Conservation (phyloP, 208 protist genomes). For the Leishmania tropica region DNA sequence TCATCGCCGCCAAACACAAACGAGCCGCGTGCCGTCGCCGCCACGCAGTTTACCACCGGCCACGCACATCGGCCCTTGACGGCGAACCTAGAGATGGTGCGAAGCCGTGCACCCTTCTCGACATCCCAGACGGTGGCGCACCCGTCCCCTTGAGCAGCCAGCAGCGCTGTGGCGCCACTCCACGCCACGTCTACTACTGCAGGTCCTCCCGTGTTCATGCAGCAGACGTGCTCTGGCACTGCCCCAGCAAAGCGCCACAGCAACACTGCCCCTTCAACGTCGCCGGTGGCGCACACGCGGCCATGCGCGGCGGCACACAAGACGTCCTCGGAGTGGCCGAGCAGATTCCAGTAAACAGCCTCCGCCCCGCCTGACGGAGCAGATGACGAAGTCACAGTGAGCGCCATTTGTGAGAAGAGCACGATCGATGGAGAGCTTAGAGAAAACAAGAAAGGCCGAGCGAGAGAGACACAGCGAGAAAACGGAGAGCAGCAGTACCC, state of each 20-base stretch:
- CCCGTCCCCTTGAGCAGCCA: conserved; percentile 72
- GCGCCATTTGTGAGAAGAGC: conserved; percentile 34
- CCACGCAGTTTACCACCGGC: conserved; percentile 82
- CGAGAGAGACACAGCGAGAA: not conserved
- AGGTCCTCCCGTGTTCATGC: conserved; percentile 59
- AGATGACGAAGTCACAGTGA: conserved; percentile 34
- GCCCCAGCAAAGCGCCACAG: conserved; percentile 50
- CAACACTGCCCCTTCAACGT: conserved; percentile 50
- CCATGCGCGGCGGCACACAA: conserved; percentile 36
- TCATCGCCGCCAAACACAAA: conserved; percentile 78
- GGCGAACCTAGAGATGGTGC: conserved; percentile 39
- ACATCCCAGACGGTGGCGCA: conserved; percentile 69
- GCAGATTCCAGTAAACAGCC: conserved; percentile 46
- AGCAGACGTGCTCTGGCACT: conserved; percentile 53
- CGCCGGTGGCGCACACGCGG: conserved; percentile 66
- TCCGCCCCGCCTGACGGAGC: not conserved
- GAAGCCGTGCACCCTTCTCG: conserved; percentile 40
- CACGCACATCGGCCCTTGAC: conserved; percentile 48
- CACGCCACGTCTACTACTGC: conserved; percentile 62
- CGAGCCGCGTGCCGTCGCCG: conserved; percentile 8
- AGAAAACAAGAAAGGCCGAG: not conserved
- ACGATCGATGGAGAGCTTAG: not conserved
- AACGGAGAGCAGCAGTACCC: not conserved
- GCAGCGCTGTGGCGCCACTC: conserved; percentile 38
- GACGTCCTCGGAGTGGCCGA: conserved; percentile 68